These are phyloP conservation scores for Nephelium lappaceum DNA, from an alignment of 345 rosid genomes.

Conservation along the genomic window DNA sequence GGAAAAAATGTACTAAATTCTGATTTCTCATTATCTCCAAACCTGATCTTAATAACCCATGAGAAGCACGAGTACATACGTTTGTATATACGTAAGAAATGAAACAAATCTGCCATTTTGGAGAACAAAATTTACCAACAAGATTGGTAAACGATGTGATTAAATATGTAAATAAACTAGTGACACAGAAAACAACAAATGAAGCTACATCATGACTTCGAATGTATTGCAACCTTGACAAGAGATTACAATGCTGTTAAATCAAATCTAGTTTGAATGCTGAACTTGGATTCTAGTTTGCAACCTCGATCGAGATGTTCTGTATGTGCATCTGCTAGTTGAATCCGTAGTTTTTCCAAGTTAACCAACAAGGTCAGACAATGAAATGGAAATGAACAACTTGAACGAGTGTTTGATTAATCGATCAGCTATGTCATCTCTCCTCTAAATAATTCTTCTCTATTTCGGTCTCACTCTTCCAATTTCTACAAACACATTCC, in stretches of 20 bases:
- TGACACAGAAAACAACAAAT: background rate
- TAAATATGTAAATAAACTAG: background rate
- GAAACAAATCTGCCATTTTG: background rate
- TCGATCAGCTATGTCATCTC: no score
- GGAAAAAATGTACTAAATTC: no score
- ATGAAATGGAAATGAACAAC: background rate
- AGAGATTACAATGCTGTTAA: constrained; percentile 73
- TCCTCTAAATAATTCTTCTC: no score
- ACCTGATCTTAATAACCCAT: no score
- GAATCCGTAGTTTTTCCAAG: constrained; percentile 48
- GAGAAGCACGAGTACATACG: background rate
- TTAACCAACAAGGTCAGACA: constrained; percentile 46
- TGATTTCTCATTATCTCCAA: no score
- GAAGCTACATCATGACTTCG: constrained; percentile 59
- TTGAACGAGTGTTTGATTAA: background rate
- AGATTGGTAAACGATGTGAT: background rate
- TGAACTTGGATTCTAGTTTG: constrained; percentile 63
- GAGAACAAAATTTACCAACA: background rate
- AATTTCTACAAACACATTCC: no score
- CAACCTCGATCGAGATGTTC: constrained; percentile 84
- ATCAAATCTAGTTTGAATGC: constrained; percentile 46
- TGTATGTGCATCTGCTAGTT: constrained; percentile 62
- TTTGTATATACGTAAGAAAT: background rate
- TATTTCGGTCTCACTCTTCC: no score
- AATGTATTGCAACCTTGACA: constrained; percentile 71